phyloP scores from a whole-genome alignment of 2,329 filamentous ascomycete genomes.

The Chalara sp. region DNA sequence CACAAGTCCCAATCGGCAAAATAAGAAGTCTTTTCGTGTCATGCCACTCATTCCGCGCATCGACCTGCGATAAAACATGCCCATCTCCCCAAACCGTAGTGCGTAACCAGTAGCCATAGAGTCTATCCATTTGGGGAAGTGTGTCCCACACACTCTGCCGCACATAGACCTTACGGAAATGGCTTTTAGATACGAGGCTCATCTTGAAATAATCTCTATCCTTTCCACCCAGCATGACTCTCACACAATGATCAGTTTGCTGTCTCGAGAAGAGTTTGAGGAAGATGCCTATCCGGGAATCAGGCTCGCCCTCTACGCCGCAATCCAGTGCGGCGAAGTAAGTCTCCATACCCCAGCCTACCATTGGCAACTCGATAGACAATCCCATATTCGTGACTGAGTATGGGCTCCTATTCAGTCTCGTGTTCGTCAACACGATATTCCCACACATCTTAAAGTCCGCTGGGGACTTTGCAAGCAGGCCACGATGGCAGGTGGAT shows the following conservation, averaged over 20 bases:
- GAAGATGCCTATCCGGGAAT: slow-evolving; percentile 5
- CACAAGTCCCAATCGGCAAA: slow-evolving; percentile 3
- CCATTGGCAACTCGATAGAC: slow-evolving; percentile 10
- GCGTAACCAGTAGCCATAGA: slow-evolving; percentile 5
- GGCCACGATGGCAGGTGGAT: slow-evolving; percentile 1
- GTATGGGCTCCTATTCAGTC: slow-evolving; percentile 8
- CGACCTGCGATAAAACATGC: neutral
- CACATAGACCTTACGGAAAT: slow-evolving; percentile 2
- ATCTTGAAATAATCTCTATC: slow-evolving; percentile 1
- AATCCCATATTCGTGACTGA: slow-evolving; percentile 15
- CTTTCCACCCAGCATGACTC: slow-evolving; percentile 1
- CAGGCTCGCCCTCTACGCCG: neutral
- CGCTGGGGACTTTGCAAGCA: slow-evolving; percentile 4
- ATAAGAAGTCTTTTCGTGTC: slow-evolving; percentile 2
- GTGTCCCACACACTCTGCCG: neutral
- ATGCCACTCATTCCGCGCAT: slow-evolving; percentile 1
- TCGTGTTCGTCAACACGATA: neutral
- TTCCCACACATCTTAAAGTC: neutral
- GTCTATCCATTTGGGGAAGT: neutral
- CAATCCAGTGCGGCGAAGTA: slow-evolving; percentile 16
- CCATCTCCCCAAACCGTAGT: neutral
- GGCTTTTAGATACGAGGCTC: neutral
- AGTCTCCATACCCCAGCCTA: slow-evolving; percentile 13
- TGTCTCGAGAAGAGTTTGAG: slow-evolving; percentile 1
- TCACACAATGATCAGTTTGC: slow-evolving; percentile 1